Evolutionary conservation across 2,329 filamentous ascomycete species (phyloP), one percentile per base, ranked within the genome.

Genomic region (Colletotrichum salicis): DNA sequence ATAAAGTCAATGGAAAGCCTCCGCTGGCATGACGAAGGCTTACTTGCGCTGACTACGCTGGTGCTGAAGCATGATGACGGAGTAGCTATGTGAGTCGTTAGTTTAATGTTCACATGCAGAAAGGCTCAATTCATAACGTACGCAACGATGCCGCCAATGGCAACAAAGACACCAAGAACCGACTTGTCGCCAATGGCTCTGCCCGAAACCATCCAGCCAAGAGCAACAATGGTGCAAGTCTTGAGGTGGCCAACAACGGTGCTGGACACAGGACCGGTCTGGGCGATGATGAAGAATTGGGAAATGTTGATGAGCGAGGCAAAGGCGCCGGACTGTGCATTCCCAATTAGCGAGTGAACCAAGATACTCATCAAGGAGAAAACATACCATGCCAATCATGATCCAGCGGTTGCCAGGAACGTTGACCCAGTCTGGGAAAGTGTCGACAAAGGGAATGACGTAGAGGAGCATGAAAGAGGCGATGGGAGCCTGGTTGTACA

Each of bases 241-340:
- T 92, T 92, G 45, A 91, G 82, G 76, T 92, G 90, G 0, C 90
- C 90, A 19, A 92, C 89, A 1, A 92, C 89, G 0, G 90, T 91
- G 75, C 89, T 91, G 8, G 89, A 89, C 4, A 92, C 89, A 0
- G 90, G 88, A 0, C 90, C 90, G 0, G 87, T 88, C 78, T 89
- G 86, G 3, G 87, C 89, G 55, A 90, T 86, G 72, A 91, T 90
- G 78, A 90, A 91, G 74, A 90, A 90, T 77, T 88, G 88, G 13
- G 87, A 89, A 77, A 91, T 86, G 78, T 92, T 92, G 81, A 93
- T 91, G 66, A 92, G 80, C 48, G 87, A 87, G 11, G 91, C 91
- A 74, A 91, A 89, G 7, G 87, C 72, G 22, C 90, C 91, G 68
- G 89, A 92, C 88, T 91, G 67, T 48, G 4, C 7, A 61, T 56